Percentiles rank a stretch among this genome's conserved stretches.
Evolutionary conservation across 129 eudicot genomes (phyloP).

Genomic region (Escallonia rubra): DNA sequence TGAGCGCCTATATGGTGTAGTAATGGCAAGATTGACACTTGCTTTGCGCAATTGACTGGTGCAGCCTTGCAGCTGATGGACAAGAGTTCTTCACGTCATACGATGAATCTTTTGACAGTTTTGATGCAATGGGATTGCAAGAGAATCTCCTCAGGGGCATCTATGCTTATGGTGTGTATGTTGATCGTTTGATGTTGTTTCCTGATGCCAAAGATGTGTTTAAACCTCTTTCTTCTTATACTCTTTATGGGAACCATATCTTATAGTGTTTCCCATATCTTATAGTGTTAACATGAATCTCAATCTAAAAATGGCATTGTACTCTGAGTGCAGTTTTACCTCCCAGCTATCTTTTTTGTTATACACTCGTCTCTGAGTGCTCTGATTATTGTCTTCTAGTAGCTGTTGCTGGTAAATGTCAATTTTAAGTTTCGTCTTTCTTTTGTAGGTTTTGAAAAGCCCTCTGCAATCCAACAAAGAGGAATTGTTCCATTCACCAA

Average conservation of each 20-base stretch:
- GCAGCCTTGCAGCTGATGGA: slow-evolving; percentile 52
- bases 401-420: neutral
- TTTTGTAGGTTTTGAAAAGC: slow-evolving; percentile 68
- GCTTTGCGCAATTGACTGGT: neutral
- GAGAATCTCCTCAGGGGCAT: slow-evolving; percentile 80
- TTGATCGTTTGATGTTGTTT: neutral
- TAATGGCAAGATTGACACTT: neutral
- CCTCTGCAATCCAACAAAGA: slow-evolving; percentile 77
- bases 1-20: neutral
- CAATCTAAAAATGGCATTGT: neutral
- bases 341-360: neutral
- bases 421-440: neutral
- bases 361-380: neutral
- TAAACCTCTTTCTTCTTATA: neutral
- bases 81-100: slow-evolving; percentile 55
- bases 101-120: slow-evolving; percentile 61
- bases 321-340: neutral
- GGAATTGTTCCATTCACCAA: slow-evolving; percentile 75
- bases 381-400: neutral
- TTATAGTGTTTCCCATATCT: neutral
- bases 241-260: neutral
- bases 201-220: neutral
- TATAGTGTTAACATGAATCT: neutral
- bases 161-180: slow-evolving; percentile 55
- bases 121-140: slow-evolving; percentile 67